Conservation (phyloP, 352 stramenopile genomes). For the Pythium aristosporum region DNA sequence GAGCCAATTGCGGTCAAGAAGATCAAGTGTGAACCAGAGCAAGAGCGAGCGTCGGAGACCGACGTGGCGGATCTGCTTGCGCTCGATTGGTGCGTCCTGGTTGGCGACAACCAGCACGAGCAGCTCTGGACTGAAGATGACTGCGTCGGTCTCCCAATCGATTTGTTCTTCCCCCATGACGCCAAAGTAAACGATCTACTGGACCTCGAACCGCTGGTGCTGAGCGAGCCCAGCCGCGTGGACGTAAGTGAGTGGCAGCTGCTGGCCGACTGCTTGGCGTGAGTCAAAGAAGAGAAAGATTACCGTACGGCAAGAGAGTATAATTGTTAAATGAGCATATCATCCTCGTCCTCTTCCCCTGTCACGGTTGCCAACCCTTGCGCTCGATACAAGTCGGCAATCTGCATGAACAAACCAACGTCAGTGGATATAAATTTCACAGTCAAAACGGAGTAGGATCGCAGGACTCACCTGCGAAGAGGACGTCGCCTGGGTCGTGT, state of each 20-base stretch:
- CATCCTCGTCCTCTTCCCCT: constrained; percentile 61
- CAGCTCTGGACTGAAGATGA: constrained; percentile 1
- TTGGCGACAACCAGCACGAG: not conserved
- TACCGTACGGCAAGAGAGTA: not conserved
- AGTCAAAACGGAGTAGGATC: not conserved
- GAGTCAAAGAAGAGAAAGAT: constrained; percentile 5
- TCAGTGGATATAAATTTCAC: not conserved
- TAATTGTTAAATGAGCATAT: constrained; percentile 72
- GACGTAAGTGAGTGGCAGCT: constrained; percentile 9
- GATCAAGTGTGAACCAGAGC: too few relatives aligned
- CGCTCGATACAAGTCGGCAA: constrained; percentile 78
- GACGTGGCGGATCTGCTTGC: too few relatives aligned
- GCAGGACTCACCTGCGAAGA: constrained; percentile 89
- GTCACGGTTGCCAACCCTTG: constrained; percentile 72
- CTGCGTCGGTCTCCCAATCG: constrained; percentile 16
- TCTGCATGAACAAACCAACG: constrained; percentile 34
- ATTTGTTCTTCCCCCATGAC: constrained; percentile 8
- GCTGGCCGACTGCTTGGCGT: constrained; percentile 11
- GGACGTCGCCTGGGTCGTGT: constrained; percentile 93
- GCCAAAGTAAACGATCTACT: not conserved
- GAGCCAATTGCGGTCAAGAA: too few relatives aligned
- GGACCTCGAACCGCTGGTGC: not conserved
- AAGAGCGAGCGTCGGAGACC: too few relatives aligned
- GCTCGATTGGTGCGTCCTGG: constrained; percentile 12
- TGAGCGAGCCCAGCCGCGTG: not conserved